Base-by-base conservation (phyloP, 441 rosid genomes). In the Pelargonium myrrhifolium region DNA sequence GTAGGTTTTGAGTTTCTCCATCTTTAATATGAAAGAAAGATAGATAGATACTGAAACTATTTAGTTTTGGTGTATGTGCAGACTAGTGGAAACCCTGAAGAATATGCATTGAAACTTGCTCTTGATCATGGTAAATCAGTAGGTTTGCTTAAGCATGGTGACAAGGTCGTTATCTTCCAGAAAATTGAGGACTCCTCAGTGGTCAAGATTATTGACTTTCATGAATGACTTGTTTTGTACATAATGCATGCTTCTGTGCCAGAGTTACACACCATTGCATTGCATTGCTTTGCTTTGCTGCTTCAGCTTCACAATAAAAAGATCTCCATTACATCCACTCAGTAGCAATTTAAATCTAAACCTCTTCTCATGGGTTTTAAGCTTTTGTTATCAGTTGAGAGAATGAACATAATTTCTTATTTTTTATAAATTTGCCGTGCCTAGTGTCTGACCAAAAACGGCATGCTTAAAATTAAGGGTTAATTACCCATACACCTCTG, bases 81-180 rank as follows among this genome's bases (percentile, higher is more conserved):
- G 75, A 69, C 55, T 0, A 61, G 73, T 51, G 24, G 62, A 28
- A 43, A 45, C 43, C 62, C 35, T 7, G 76, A 68, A 68, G 76
- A 73, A 63, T 24, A 67, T 42, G 76, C 68, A n/a, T 71, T 73
- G 64, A 73, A 55, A 63, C 76, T 68, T 3, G 72, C 76, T 3
- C 55, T 73, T 42, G 65, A 63, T 6, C 68, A 73, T 64, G 71
- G 76, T 3, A 67, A 68, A 31, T 73, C 65, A 0, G 65, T 67
- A 2, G 72, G 72, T 28, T 37, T 63, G 59, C 76, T 68, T 65
- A 65, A 43, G 49, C 22, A 65, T 21, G 7, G 49, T 7, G 72
- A 64, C 64, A 72, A 65, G 61, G 35, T 73, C 0, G 72, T 68
- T 1, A 68, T 73, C 59, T 74, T 69, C 63, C 73, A 74, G 42